Conservation (phyloP, 257 asterid genomes). For the Nicotiana undulata region DNA sequence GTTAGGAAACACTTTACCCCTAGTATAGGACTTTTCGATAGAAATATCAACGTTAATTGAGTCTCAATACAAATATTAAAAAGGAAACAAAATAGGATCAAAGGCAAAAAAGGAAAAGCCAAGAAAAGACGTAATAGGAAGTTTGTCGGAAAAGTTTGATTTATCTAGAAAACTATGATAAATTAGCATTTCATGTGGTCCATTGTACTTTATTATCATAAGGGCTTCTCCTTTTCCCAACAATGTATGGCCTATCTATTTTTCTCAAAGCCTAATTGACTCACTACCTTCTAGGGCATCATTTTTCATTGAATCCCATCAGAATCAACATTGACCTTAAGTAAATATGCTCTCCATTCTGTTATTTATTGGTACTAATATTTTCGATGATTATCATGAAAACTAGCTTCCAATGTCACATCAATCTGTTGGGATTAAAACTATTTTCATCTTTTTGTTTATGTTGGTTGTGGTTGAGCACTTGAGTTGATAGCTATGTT, state of each 20-base stretch:
- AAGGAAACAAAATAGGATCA: background rate
- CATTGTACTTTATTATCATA: constrained; percentile 1
- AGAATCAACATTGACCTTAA: background rate
- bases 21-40: too few relatives aligned
- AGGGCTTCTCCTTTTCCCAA: background rate
- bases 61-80: too few relatives aligned
- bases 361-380: background rate
- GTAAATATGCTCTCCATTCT: background rate
- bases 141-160: background rate
- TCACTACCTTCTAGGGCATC: background rate
- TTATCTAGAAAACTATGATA: background rate
- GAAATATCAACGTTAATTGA: too few relatives aligned
- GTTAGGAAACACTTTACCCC: too few relatives aligned
- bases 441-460: background rate
- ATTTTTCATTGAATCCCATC: constrained; percentile 5
- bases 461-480: background rate
- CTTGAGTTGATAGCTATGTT: too few relatives aligned
- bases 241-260: background rate
- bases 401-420: background rate
- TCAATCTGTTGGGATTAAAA: background rate
- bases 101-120: background rate
- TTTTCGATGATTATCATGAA: background rate
- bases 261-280: background rate
- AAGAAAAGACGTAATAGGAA: background rate
- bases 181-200: background rate